Conservation (phyloP, 2,329 filamentous ascomycete species). For the Ceratocystis alfenasii region DNA sequence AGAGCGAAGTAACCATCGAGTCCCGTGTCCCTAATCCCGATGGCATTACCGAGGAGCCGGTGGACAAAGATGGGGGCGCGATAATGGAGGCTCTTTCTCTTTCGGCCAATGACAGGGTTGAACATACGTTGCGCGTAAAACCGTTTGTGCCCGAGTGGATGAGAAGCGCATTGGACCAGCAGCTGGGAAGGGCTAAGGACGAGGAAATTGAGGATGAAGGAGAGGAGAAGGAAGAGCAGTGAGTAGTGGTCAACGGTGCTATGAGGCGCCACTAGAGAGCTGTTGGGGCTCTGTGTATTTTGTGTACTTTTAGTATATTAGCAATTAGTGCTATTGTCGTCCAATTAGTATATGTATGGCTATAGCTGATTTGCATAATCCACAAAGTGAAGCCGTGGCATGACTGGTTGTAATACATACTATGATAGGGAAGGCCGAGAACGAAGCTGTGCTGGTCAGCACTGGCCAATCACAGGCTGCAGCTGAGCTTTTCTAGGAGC, state of each 20-base stretch:
- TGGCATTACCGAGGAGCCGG: not conserved
- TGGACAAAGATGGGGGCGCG: conserved; percentile 11
- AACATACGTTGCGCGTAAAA: conserved; percentile 45
- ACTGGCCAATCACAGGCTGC: conserved; percentile 16
- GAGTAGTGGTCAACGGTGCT: not conserved
- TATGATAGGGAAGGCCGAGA: not conserved
- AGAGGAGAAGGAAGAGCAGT: not conserved
- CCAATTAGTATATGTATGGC: not conserved
- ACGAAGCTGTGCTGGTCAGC: not conserved
- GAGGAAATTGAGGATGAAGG: not conserved
- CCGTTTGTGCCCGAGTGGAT: conserved; percentile 78
- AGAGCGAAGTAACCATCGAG: not conserved
- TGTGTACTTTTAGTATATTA: conserved; percentile 4
- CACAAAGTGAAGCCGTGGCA: no score
- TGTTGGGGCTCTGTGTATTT: not conserved
- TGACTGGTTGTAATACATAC: no score
- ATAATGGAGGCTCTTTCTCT: conserved; percentile 17
- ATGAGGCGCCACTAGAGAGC: not conserved
- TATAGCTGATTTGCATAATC: no score
- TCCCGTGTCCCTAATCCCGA: not conserved
- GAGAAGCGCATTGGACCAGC: conserved; percentile 31
- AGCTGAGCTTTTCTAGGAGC: not conserved
- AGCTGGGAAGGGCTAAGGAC: not conserved
- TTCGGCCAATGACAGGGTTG: conserved; percentile 24
- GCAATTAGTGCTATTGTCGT: not conserved